Evolutionary conservation across 2,329 filamentous ascomycete species (phyloP).

Genomic region (Aspergillus latus): DNA sequence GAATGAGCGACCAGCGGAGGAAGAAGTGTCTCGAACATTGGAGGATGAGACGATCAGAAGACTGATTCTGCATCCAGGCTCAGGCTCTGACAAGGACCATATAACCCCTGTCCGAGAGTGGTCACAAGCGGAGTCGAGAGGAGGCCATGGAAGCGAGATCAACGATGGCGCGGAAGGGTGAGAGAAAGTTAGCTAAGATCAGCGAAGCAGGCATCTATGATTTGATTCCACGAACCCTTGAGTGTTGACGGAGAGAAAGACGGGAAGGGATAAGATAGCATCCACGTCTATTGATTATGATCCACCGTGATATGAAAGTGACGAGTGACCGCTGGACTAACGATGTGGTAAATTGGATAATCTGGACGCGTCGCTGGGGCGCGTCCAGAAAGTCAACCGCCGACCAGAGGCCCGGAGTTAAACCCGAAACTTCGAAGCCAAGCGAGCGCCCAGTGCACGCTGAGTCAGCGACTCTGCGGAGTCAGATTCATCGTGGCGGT

Average conservation of each 20-base stretch:
- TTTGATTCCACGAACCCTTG: background rate
- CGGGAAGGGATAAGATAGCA: background rate
- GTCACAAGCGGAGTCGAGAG: constrained; percentile 7
- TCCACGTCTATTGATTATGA: background rate
- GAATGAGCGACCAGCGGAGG: constrained; percentile 4
- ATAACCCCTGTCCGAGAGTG: constrained; percentile 8
- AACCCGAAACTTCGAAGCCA: background rate
- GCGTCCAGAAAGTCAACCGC: too few relatives aligned
- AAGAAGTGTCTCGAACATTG: background rate
- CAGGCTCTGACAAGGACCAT: constrained; percentile 7
- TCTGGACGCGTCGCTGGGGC: background rate
- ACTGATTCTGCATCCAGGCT: constrained; percentile 6
- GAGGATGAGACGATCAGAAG: constrained; percentile 8
- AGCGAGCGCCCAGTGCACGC: background rate
- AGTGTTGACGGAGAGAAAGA: background rate
- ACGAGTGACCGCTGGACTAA: background rate
- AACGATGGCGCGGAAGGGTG: background rate
- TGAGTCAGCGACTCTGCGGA: constrained; percentile 1
- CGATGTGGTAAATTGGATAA: background rate
- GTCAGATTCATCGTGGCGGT: constrained; percentile 1
- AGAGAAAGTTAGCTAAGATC: constrained; percentile 8
- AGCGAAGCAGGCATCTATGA: background rate
- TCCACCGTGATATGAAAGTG: constrained; percentile 5
- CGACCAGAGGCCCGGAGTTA: background rate
- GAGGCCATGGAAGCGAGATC: background rate